Conservation (phyloP, 768 basidiomycete genomes). For the Tylopilus plumbeoviolaceoides region DNA sequence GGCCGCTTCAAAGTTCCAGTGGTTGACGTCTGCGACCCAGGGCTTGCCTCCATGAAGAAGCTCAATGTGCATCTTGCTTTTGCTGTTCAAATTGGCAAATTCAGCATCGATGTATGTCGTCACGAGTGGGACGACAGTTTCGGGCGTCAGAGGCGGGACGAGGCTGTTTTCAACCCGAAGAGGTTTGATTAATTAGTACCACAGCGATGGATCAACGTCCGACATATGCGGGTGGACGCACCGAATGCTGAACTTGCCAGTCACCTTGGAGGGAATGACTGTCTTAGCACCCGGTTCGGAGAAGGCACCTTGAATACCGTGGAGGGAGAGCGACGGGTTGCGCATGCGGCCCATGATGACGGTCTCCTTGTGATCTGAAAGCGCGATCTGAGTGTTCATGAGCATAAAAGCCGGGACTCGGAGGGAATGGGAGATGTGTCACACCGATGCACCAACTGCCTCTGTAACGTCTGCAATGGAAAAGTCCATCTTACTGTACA, state of each 20-base stretch:
- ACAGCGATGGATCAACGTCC: background rate
- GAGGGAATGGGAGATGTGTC: background rate
- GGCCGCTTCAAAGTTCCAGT: constrained; percentile 94
- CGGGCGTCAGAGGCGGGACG: constrained; percentile 86
- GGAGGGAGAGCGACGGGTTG: constrained; percentile 62
- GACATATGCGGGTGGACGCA: constrained; percentile 30
- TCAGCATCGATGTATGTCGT: constrained; percentile 64
- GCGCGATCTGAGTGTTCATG: constrained; percentile 41
- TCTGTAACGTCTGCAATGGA: constrained; percentile 66
- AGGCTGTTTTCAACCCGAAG: constrained; percentile 36
- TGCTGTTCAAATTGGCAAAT: constrained; percentile 80
- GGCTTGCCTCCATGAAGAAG: constrained; percentile 39
- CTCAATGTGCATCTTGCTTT: constrained; percentile 76
- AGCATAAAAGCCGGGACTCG: background rate
- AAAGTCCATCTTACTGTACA: constrained; percentile 77
- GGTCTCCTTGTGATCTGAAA: constrained; percentile 71
- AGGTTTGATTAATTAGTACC: background rate
- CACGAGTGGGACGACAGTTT: constrained; percentile 44
- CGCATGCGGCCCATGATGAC: constrained; percentile 95
- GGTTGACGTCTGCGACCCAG: constrained; percentile 80
- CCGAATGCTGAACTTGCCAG: constrained; percentile 94
- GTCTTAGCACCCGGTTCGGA: constrained; percentile 79
- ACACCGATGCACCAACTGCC: constrained; percentile 61
- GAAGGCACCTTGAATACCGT: constrained; percentile 96
- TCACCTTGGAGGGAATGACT: constrained; percentile 87